Evolutionary conservation across 139 green algal species (phyloP).

Genomic region (Pedinophyceae sp.): DNA sequence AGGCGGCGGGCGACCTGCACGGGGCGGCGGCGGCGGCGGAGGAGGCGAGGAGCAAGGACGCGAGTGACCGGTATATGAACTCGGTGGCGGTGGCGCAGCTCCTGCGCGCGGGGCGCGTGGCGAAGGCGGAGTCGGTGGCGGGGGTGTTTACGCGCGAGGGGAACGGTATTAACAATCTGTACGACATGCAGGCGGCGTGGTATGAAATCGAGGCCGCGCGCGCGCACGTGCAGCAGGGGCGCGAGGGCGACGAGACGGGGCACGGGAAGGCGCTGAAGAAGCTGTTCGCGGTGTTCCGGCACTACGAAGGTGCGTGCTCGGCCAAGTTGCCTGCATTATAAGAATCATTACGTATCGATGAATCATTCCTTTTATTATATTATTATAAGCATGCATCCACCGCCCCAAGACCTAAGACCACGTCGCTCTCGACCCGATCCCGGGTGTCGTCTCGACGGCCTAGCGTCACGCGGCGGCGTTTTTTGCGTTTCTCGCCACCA

Average conservation of each 20-base stretch:
- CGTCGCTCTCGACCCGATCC: too few species aligned
- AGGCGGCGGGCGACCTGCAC: slow-evolving; percentile 33
- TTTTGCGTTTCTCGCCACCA: too few species aligned
- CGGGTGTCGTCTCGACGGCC: too few species aligned
- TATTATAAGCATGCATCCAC: too few species aligned
- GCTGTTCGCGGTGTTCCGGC: slow-evolving; percentile 49
- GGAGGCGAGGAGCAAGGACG: slow-evolving; percentile 53
- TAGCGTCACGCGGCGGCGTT: too few species aligned
- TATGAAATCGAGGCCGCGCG: slow-evolving; percentile 75
- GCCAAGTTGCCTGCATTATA: too few species aligned
- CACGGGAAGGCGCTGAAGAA: slow-evolving; percentile 68
- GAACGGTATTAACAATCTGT: slow-evolving; percentile 66
- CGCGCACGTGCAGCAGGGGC: slow-evolving; percentile 24
- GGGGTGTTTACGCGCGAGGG: slow-evolving; percentile 79
- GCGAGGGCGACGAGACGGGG: too few species aligned
- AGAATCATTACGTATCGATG: too few species aligned
- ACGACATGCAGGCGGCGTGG: slow-evolving; percentile 98
- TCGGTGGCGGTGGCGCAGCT: slow-evolving; percentile 52
- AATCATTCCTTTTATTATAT: too few species aligned
- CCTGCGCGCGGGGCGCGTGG: slow-evolving; percentile 29
- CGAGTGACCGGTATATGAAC: slow-evolving; percentile 91
- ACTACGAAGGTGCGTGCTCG: too few species aligned
- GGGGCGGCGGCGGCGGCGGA: slow-evolving; percentile 44
- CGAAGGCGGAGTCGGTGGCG: slow-evolving; percentile 53
- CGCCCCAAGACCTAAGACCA: too few species aligned